These are phyloP conservation scores for Pelagomonas calceolata DNA, from an alignment of 108 stramenopile genomes.

Conservation along the genomic window DNA sequence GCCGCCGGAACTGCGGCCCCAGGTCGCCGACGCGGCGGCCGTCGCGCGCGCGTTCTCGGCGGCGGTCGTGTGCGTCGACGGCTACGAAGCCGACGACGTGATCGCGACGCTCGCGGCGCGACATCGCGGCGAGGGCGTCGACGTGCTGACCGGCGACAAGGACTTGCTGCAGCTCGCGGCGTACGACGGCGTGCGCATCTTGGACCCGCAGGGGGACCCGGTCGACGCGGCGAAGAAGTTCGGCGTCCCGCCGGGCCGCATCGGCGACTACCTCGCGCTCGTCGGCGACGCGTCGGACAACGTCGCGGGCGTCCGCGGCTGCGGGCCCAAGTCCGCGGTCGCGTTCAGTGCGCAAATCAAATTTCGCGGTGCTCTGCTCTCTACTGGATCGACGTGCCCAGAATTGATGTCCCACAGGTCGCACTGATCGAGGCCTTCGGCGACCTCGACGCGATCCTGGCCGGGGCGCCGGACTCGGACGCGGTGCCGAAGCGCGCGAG, in stretches of 20 bases:
- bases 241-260: background rate
- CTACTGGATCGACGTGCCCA: too few relatives aligned
- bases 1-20: background rate
- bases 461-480: background rate
- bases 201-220: background rate
- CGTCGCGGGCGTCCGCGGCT: background rate
- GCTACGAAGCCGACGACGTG: background rate
- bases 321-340: background rate
- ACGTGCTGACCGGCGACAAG: background rate
- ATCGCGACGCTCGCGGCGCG: background rate
- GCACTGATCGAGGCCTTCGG: background rate
- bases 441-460: background rate
- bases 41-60: background rate
- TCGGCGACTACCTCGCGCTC: constrained; percentile 1
- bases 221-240: background rate
- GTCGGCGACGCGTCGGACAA: background rate
- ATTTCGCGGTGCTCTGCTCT: too few relatives aligned
- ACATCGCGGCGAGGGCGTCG: background rate
- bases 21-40: background rate
- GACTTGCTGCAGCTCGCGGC: background rate
- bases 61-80: background rate
- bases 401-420: too few relatives aligned
- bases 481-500: background rate
- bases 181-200: background rate
- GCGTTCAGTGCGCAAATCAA: too few relatives aligned